Evolutionary conservation across 2,329 filamentous ascomycete genomes (phyloP).

Genomic region (Orbilia oligospora): DNA sequence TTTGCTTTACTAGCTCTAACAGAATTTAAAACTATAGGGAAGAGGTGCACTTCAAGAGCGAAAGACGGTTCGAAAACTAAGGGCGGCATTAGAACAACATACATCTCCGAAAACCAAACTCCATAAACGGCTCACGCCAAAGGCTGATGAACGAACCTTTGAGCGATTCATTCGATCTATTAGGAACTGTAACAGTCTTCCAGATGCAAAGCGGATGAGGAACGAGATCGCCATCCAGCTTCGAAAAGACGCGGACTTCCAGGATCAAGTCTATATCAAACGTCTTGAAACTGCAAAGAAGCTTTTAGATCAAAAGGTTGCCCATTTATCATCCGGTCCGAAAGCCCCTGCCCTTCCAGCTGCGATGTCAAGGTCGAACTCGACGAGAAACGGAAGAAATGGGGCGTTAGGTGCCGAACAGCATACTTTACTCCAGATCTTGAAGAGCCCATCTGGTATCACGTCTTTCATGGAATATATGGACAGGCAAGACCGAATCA

Average conservation of each 20-base stretch:
- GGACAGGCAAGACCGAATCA: slow-evolving; percentile 89
- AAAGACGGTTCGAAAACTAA: slow-evolving; percentile 91
- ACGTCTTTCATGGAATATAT: slow-evolving; percentile 99
- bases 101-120: slow-evolving; percentile 78
- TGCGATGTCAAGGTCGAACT: slow-evolving; percentile 62
- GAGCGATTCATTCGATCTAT: slow-evolving; percentile 94
- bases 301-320: slow-evolving; percentile 89
- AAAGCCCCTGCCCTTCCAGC: slow-evolving; percentile 62
- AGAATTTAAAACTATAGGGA: slow-evolving; percentile 69
- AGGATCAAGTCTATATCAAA: slow-evolving; percentile 86
- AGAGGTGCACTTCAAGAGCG: slow-evolving; percentile 91
- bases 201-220: slow-evolving; percentile 90
- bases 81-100: slow-evolving; percentile 93
- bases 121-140: slow-evolving; percentile 81
- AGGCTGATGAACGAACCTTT: slow-evolving; percentile 91
- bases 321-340: slow-evolving; percentile 80
- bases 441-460: slow-evolving; percentile 77
- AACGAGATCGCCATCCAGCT: slow-evolving; percentile 93
- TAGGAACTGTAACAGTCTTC: slow-evolving; percentile 88
- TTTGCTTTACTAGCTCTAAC: not conserved
- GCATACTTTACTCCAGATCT: slow-evolving; percentile 61
- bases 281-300: slow-evolving; percentile 92
- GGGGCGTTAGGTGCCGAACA: slow-evolving; percentile 59
- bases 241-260: slow-evolving; percentile 85
- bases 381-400: slow-evolving; percentile 36